These are phyloP conservation scores for Rubroboletus satanas DNA, from an alignment of 768 basidiomycete genomes.

Conservation along the genomic window DNA sequence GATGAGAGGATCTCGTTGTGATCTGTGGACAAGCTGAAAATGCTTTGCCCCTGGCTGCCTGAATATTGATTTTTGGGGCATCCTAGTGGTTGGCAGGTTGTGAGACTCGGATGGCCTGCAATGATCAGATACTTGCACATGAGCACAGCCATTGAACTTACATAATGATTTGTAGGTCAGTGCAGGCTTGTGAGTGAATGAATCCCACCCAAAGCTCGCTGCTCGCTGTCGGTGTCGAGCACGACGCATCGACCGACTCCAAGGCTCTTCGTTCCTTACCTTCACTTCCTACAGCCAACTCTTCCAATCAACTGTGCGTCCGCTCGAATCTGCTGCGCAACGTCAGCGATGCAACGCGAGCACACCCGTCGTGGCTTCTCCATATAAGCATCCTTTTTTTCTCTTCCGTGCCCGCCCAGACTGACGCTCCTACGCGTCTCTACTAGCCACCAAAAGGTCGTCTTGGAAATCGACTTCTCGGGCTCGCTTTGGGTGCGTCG, in stretches of 20 bases:
- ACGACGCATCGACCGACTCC: slow-evolving; percentile 11
- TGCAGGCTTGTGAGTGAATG: slow-evolving; percentile 22
- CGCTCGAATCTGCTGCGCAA: slow-evolving; percentile 4
- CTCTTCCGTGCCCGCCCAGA: slow-evolving; percentile 19
- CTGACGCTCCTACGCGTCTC: slow-evolving; percentile 51
- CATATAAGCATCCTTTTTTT: slow-evolving; percentile 66
- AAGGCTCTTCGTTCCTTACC: slow-evolving; percentile 1
- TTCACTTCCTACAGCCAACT: not conserved
- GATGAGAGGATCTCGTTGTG: slow-evolving; percentile 91
- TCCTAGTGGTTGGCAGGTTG: not conserved
- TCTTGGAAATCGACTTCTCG: slow-evolving; percentile 88
- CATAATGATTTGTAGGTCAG: slow-evolving; percentile 29
- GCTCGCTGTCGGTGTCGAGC: slow-evolving; percentile 20
- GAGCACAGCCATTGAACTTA: slow-evolving; percentile 19
- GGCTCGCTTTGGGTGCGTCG: slow-evolving; percentile 75
- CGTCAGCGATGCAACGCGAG: slow-evolving; percentile 65
- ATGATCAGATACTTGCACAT: not conserved
- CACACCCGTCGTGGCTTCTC: slow-evolving; percentile 77
- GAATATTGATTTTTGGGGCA: slow-evolving; percentile 85
- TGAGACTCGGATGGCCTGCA: no score
- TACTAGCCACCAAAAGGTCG: slow-evolving; percentile 96
- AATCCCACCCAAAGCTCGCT: slow-evolving; percentile 21
- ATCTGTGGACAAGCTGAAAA: slow-evolving; percentile 96
- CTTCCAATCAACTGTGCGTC: not conserved
- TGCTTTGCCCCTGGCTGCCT: slow-evolving; percentile 86